Percentiles rank a stretch among this genome's conserved stretches.
phyloP scores from a whole-genome alignment of 768 basidiomycete genomes.

The Boletales sp. region DNA sequence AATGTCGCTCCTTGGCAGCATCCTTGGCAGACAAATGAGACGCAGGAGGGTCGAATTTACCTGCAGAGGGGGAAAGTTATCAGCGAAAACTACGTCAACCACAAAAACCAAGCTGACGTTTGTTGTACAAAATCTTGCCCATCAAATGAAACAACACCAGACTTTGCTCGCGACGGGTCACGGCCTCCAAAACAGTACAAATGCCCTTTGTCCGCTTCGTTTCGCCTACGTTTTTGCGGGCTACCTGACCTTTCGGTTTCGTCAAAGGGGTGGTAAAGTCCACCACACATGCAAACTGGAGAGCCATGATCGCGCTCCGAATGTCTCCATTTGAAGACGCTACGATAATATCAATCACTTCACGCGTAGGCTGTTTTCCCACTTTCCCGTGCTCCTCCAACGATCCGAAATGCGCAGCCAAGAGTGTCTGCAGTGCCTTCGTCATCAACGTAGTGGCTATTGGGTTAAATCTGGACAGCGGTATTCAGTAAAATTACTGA shows the following conservation, averaged over 20 bases:
- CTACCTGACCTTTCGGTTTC: constrained; percentile 23
- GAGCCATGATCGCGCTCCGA: constrained; percentile 86
- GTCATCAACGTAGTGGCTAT: constrained; percentile 84
- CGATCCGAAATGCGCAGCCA: constrained; percentile 45
- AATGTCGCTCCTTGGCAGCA: constrained; percentile 52
- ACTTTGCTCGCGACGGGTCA: constrained; percentile 82
- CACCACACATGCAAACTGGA: constrained; percentile 77
- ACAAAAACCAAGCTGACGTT: constrained; percentile 50
- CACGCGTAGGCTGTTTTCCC: constrained; percentile 49
- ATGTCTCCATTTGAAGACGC: constrained; percentile 88
- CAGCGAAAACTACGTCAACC: background rate
- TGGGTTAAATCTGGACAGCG: constrained; percentile 73
- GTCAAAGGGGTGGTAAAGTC: constrained; percentile 21
- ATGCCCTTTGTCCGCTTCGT: constrained; percentile 15
- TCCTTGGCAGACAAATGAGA: constrained; percentile 59
- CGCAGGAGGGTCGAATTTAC: constrained; percentile 68
- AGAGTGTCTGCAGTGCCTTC: constrained; percentile 67
- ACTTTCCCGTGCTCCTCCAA: constrained; percentile 5
- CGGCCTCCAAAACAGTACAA: constrained; percentile 57
- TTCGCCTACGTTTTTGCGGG: constrained; percentile 29
- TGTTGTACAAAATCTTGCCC: constrained; percentile 94
- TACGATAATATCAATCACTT: constrained; percentile 71
- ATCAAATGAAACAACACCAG: constrained; percentile 88
- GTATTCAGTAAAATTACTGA: background rate
- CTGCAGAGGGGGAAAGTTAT: constrained; percentile 39